A percentile compares a stretch with the other conserved stretches of the same genome.
Evolutionary conservation across 176 grass and related monocot species (phyloP).

Genomic region (Carex littledalei): DNA sequence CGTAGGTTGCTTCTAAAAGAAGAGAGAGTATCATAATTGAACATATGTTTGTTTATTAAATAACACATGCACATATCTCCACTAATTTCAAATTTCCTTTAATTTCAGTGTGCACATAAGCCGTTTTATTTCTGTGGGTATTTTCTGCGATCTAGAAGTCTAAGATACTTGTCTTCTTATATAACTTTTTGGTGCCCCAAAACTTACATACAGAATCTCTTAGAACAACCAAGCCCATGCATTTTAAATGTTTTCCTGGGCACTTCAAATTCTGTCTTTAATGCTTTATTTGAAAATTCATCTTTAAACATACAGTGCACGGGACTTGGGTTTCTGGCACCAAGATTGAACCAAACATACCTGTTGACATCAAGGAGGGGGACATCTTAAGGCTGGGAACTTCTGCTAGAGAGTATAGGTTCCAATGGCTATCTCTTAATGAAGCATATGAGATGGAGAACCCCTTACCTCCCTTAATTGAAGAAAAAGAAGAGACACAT

Average conservation of each 20-base stretch:
- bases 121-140: background rate
- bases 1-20: background rate
- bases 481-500: slow-evolving; percentile 60
- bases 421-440: slow-evolving; percentile 66
- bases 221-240: background rate
- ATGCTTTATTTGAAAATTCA: background rate
- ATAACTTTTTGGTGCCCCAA: background rate
- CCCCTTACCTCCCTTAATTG: slow-evolving; percentile 45
- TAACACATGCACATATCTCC: background rate
- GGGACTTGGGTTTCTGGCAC: slow-evolving; percentile 81
- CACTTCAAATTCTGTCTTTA: background rate
- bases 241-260: background rate
- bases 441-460: slow-evolving; percentile 69
- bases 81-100: background rate
- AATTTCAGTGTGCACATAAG: background rate
- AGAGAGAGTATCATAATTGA: background rate
- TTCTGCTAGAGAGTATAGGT: slow-evolving; percentile 67
- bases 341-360: slow-evolving; percentile 50
- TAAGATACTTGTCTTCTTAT: background rate
- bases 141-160: background rate
- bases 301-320: slow-evolving; percentile 46
- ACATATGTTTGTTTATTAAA: background rate
- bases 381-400: slow-evolving; percentile 54
- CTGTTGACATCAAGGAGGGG: slow-evolving; percentile 47
- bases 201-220: background rate